Conservation (phyloP, 73 alveolate genomes). For the Diophrys appendiculata region DNA sequence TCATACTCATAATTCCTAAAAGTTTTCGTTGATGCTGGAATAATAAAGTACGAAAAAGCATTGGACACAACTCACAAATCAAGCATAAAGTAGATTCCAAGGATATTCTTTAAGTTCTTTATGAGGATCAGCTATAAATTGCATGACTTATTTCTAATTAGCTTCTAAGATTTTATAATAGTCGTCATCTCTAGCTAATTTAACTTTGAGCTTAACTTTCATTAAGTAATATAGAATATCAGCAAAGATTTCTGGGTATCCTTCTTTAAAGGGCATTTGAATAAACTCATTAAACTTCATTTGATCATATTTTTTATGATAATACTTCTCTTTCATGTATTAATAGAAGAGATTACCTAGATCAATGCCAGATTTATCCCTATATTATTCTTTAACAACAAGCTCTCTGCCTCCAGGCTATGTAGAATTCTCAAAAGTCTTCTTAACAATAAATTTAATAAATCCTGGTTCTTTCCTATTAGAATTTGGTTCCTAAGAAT, state of each 20-base stretch:
- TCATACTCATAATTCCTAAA: no score
- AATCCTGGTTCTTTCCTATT: not conserved
- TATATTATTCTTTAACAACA: not conserved
- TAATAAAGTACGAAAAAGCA: no score
- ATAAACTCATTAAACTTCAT: not conserved
- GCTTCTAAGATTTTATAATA: not conserved
- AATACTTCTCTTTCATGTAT: not conserved
- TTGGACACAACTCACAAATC: no score
- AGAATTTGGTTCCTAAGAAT: not conserved
- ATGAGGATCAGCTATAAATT: not conserved
- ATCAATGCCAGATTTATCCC: not conserved
- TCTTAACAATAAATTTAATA: not conserved
- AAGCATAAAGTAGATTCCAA: not conserved
- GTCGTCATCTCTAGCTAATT: not conserved
- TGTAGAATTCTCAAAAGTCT: not conserved
- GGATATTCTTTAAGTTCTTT: not conserved
- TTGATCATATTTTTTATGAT: not conserved
- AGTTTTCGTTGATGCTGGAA: no score
- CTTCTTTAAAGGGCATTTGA: not conserved
- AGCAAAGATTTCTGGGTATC: not conserved
- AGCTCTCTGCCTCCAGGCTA: not conserved
- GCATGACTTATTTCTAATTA: not conserved
- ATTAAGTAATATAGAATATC: not conserved
- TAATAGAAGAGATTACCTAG: not conserved
- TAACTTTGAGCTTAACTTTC: not conserved